phyloP scores from a whole-genome alignment of 192 early-diverging fungal genomes.

The Podila epicladia region DNA sequence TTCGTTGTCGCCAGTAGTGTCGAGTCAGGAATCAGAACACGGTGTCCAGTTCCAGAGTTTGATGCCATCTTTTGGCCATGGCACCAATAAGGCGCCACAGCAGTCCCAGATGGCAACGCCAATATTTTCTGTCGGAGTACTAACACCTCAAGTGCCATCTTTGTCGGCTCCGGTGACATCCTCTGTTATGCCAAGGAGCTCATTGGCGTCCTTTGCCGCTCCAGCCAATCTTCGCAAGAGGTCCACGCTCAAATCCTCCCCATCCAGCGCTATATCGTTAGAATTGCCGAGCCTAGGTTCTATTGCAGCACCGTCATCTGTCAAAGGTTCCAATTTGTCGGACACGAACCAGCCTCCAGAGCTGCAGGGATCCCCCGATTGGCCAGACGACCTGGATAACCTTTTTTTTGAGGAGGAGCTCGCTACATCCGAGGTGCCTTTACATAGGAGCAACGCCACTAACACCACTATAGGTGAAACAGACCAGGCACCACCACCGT shows the following conservation, averaged over 20 bases:
- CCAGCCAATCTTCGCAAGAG: conserved; percentile 24
- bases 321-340: too few species aligned
- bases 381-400: conserved; percentile 18
- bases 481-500: too few species aligned
- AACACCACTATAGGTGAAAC: not conserved
- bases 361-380: conserved; percentile 13
- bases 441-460: not conserved
- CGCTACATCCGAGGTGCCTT: not conserved
- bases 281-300: too few species aligned
- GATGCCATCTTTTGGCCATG: conserved; percentile 14
- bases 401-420: conserved; percentile 17
- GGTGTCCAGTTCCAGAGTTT: conserved; percentile 33
- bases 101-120: not conserved
- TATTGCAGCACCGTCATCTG: too few species aligned
- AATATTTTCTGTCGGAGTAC: not conserved
- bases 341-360: not conserved
- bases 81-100: not conserved
- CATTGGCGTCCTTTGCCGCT: conserved; percentile 31
- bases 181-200: conserved; percentile 2
- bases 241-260: not conserved
- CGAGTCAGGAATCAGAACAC: conserved; percentile 1
- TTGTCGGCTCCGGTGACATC: conserved; percentile 7
- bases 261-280: not conserved
- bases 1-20: not conserved
- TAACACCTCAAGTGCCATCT: not conserved